phyloP scores from a whole-genome alignment of 2,329 filamentous ascomycete genomes.

The Pseudogymnoascus sp. region DNA sequence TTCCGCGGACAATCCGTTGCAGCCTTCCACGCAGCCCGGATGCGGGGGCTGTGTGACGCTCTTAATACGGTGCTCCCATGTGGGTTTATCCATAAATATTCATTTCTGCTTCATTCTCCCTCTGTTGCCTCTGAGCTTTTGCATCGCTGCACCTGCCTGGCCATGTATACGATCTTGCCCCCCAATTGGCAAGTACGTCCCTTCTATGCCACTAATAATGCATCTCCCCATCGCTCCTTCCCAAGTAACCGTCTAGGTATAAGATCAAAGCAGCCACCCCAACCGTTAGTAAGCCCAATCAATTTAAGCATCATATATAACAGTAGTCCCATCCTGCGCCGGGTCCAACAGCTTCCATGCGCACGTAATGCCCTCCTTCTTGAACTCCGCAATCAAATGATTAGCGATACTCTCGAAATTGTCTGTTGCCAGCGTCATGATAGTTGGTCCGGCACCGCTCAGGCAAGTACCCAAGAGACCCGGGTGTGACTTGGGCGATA shows the following conservation, averaged over 20 bases:
- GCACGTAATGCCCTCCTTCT: conserved; percentile 65
- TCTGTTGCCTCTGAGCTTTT: not conserved
- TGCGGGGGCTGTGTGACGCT: not conserved
- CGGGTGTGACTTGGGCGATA: conserved; percentile 78
- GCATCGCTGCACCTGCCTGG: not conserved
- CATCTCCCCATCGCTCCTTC: not conserved
- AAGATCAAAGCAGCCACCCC: not conserved
- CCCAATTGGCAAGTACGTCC: not conserved
- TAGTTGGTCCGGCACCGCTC: conserved; percentile 90
- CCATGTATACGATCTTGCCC: not conserved
- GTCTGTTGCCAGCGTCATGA: conserved; percentile 81
- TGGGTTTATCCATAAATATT: not conserved
- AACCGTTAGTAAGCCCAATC: not conserved
- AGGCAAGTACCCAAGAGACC: conserved; percentile 91
- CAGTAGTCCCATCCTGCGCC: conserved; percentile 53
- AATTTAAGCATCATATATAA: not conserved
- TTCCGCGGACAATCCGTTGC: not conserved
- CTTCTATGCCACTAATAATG: not conserved
- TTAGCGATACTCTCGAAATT: conserved; percentile 84
- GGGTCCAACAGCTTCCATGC: conserved; percentile 84
- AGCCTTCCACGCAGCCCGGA: not conserved
- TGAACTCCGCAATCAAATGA: conserved; percentile 68
- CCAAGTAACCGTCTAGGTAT: conserved; percentile 1
- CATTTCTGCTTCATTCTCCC: not conserved
- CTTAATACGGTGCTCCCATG: not conserved